A percentile compares a stretch with the other conserved stretches of the same genome.
These are phyloP conservation scores for Aechmea fasciata DNA, from an alignment of 176 grass and related monocot genomes.

Conservation along the genomic window DNA sequence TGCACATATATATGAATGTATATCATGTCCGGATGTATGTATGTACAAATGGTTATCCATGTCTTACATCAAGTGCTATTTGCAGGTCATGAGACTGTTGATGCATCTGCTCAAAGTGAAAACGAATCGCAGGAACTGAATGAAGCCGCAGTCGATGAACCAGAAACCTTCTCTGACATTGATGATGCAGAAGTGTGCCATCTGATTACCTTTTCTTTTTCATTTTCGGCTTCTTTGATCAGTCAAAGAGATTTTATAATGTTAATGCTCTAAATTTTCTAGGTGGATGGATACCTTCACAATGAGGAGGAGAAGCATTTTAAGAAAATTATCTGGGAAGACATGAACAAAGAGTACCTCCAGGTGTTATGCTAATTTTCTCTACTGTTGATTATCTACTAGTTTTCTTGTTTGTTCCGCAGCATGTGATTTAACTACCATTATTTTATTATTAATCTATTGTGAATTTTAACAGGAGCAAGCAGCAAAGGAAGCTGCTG, in stretches of 20 bases:
- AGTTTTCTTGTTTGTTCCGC: conserved; percentile 21
- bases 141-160: conserved; percentile 31
- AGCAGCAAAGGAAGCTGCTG: conserved; percentile 60
- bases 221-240: conserved; percentile 5
- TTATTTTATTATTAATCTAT: conserved; percentile 1
- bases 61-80: neutral
- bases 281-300: conserved; percentile 75
- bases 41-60: neutral
- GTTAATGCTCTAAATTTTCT: neutral
- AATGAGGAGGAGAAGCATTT: conserved; percentile 81
- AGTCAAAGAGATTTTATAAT: conserved; percentile 17
- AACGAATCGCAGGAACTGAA: conserved; percentile 35
- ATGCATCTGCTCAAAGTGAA: conserved; percentile 17
- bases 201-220: conserved; percentile 1
- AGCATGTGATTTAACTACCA: conserved; percentile 1
- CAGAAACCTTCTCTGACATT: conserved; percentile 73
- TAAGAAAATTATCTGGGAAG: conserved; percentile 94
- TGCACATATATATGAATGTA: too few relatives aligned
- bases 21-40: neutral
- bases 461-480: conserved; percentile 41
- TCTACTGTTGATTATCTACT: neutral
- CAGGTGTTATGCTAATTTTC: conserved; percentile 38
- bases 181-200: conserved; percentile 68
- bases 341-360: conserved; percentile 98
- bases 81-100: conserved; percentile 10